Percentiles rank a stretch among this genome's conserved stretches.
phyloP scores from a whole-genome alignment of 1,284 basidiomycete genomes.

The Schizophyllum commune region DNA sequence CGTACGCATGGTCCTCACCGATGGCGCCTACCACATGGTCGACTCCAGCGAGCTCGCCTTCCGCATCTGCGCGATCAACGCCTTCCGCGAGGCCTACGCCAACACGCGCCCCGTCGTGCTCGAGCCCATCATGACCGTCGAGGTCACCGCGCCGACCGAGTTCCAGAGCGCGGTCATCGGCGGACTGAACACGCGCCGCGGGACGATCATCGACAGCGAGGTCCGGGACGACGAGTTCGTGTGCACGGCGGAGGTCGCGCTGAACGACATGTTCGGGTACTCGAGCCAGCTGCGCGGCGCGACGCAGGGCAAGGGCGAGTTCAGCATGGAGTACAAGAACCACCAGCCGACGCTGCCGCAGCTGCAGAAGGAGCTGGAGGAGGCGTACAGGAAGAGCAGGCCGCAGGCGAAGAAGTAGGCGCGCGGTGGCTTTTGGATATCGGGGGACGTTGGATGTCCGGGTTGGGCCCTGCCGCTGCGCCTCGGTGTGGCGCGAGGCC shows the following conservation, averaged over 20 bases:
- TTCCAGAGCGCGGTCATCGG: conserved; percentile 98
- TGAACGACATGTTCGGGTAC: conserved; percentile 99
- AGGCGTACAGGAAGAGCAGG: conserved; percentile 36
- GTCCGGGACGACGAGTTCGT: conserved; percentile 97
- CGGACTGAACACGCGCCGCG: conserved; percentile 87
- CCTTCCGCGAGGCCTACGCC: conserved; percentile 88
- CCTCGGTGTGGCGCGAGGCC: no score
- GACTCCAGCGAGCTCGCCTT: conserved; percentile 98
- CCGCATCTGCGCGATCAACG: conserved; percentile 83
- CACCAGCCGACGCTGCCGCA: conserved; percentile 74
- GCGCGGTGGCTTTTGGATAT: background rate
- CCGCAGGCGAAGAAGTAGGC: background rate
- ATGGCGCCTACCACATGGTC: conserved; percentile 91
- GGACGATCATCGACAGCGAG: conserved; percentile 95
- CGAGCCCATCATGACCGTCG: conserved; percentile 98
- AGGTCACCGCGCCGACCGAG: conserved; percentile 92
- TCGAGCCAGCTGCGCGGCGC: conserved; percentile 86
- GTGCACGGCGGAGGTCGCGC: conserved; percentile 82
- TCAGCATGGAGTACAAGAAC: conserved; percentile 29
- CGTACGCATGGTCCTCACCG: conserved; percentile 83
- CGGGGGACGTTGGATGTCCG: background rate
- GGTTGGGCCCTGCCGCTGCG: no score
- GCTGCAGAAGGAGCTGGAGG: conserved; percentile 54
- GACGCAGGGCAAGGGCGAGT: conserved; percentile 85
- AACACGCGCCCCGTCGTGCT: conserved; percentile 78